Percentiles rank a stretch among this genome's conserved stretches.
These are phyloP conservation scores for Eucalyptus sp. DNA, from an alignment of 345 rosid genomes.

Conservation along the genomic window DNA sequence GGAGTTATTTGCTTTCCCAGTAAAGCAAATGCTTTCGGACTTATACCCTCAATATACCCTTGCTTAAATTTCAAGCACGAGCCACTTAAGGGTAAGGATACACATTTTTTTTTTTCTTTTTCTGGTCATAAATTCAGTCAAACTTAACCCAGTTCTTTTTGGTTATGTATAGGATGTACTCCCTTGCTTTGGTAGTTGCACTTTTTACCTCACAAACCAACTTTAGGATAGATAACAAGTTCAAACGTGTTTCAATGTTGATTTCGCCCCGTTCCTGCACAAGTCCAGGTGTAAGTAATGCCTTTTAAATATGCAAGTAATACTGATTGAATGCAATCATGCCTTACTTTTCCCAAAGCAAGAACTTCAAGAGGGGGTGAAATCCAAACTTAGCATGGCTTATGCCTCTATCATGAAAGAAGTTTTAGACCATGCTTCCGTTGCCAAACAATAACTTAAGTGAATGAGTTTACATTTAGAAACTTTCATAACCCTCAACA, in stretches of 20 bases:
- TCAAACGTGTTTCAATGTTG: neutral
- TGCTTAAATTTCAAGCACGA: neutral
- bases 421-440: neutral
- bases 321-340: neutral
- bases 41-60: neutral
- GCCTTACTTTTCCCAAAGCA: neutral
- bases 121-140: neutral
- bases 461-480: neutral
- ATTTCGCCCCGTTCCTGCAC: no score
- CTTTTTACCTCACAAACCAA: neutral
- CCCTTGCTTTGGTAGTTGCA: neutral
- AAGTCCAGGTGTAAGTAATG: neutral
- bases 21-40: neutral
- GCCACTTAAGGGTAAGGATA: neutral
- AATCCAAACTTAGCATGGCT: neutral
- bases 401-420: neutral
- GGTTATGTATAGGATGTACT: neutral
- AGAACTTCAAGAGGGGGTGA: neutral
- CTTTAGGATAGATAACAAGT: neutral
- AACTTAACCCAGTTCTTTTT: neutral
- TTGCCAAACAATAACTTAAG: neutral
- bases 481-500: neutral
- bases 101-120: no score
- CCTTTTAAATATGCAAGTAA: neutral
- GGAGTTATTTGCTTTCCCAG: neutral